phyloP scores from a whole-genome alignment of 2,329 filamentous ascomycete species.

The Fusarium citri region DNA sequence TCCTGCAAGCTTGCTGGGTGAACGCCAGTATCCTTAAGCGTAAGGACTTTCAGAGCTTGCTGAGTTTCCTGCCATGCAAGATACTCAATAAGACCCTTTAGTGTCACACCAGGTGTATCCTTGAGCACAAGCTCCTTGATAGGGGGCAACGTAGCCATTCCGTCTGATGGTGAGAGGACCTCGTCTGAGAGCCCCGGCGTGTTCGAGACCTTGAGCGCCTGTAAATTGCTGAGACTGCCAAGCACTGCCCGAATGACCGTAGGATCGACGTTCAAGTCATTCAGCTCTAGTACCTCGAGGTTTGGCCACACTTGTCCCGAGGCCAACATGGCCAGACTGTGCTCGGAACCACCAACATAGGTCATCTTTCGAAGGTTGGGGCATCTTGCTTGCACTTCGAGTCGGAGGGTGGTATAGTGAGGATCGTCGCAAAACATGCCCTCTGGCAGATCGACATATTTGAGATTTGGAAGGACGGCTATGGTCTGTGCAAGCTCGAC shows the following conservation, averaged over 20 bases:
- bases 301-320: constrained; percentile 74
- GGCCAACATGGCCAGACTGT: constrained; percentile 77
- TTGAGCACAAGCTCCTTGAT: constrained; percentile 79
- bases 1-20: constrained; percentile 70
- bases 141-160: constrained; percentile 78
- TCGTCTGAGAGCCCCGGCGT: constrained; percentile 79
- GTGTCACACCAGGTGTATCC: constrained; percentile 77
- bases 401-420: constrained; percentile 77
- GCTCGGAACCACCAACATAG: constrained; percentile 82
- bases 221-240: constrained; percentile 72
- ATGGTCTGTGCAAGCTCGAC: constrained; percentile 87
- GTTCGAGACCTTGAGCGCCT: constrained; percentile 79
- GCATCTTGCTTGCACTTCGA: constrained; percentile 87
- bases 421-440: constrained; percentile 87
- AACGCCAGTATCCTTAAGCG: constrained; percentile 78
- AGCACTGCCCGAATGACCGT: constrained; percentile 77
- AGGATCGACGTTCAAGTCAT: constrained; percentile 76
- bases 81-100: constrained; percentile 75
- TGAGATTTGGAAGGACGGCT: constrained; percentile 84
- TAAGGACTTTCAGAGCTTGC: constrained; percentile 73
- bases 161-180: constrained; percentile 74
- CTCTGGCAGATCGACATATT: constrained; percentile 90
- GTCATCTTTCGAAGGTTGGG: constrained; percentile 89
- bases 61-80: constrained; percentile 71
- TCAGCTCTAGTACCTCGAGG: constrained; percentile 79